phyloP scores from a whole-genome alignment of 2,329 filamentous ascomycete genomes.

The Alternaria brassicicola region DNA sequence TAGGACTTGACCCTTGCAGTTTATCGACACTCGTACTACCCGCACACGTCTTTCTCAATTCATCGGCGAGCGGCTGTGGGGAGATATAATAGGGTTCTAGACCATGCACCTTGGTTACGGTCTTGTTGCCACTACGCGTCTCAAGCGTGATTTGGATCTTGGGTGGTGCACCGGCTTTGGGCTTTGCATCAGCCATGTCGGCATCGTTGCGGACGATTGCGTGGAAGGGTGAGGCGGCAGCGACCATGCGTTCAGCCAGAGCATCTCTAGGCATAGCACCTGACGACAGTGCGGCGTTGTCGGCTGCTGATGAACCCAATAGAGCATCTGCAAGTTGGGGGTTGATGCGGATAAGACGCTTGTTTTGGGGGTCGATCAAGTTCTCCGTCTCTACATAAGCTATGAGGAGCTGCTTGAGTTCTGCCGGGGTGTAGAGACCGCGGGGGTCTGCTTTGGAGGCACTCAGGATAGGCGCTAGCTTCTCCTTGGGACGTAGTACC shows the following conservation, averaged over 20 bases:
- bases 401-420: conserved; percentile 63
- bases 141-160: conserved; percentile 67
- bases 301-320: conserved; percentile 60
- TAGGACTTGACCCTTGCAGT: conserved; percentile 64
- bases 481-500: conserved; percentile 63
- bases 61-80: conserved; percentile 66
- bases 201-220: conserved; percentile 60
- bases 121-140: conserved; percentile 70
- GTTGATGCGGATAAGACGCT: conserved; percentile 66
- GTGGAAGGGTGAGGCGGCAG: conserved; percentile 63
- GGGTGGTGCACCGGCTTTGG: conserved; percentile 65
- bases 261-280: conserved; percentile 65
- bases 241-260: conserved; percentile 64
- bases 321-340: conserved; percentile 68
- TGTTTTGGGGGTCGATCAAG: conserved; percentile 63
- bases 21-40: conserved; percentile 70
- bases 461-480: conserved; percentile 62
- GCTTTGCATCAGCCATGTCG: conserved; percentile 55
- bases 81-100: conserved; percentile 67
- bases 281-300: conserved; percentile 63
- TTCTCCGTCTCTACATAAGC: conserved; percentile 65
- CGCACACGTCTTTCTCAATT: conserved; percentile 70
- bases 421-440: conserved; percentile 64
- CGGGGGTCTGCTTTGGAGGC: conserved; percentile 57
- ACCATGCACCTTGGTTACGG: conserved; percentile 66